Base-by-base conservation (phyloP, 2,329 filamentous ascomycete genomes). In the Aplosporella prunicola region DNA sequence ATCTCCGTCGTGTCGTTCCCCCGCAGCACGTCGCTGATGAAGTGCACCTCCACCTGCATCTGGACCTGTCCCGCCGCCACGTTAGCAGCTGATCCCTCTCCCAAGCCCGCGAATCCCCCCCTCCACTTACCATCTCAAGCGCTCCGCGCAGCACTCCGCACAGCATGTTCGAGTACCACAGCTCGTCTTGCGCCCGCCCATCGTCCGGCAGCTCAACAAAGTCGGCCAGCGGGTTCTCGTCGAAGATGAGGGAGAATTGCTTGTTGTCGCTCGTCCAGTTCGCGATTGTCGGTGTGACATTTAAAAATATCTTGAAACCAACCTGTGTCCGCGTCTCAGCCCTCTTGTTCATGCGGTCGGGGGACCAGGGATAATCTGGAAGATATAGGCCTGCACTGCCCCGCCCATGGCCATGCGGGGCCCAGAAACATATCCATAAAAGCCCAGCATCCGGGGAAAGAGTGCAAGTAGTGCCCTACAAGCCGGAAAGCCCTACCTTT, bases 271-370 rank as follows among this genome's bases (percentile, higher is more conserved):
- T 84, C 15, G 87, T 91, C 91, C 91, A 98, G 57, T 93, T 95
- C 32, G 87, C 86, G 46, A 96, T 80, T 6, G 80, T 82, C 0
- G 91, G 91, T 4, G 88, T 93, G 50, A 95, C 87, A 56, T 98
- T 98, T 43, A 98, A 76, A 60, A 98, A 98, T 47, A 98, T 94
- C 66, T 98, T 96, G 68, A 98, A 98, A 40, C 91, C 91, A 47
- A 98, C 82, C 84, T 95, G 46, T 20, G 13, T 9, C n/a, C n/a
- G n/a, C n/a, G n/a, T n/a, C n/a, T n/a, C n/a, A n/a, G n/a, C n/a
- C n/a, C n/a, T n/a, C n/a, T n/a, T n/a, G n/a, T n/a, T n/a, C n/a
- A n/a, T n/a, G n/a, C n/a, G n/a, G n/a, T n/a, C n/a, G n/a, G n/a
- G n/a, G n/a, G n/a, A n/a, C n/a, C n/a, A n/a, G n/a, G n/a, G n/a